Evolutionary conservation across 2,329 filamentous ascomycete genomes (phyloP).

Genomic region (Cordyceps farinosa): DNA sequence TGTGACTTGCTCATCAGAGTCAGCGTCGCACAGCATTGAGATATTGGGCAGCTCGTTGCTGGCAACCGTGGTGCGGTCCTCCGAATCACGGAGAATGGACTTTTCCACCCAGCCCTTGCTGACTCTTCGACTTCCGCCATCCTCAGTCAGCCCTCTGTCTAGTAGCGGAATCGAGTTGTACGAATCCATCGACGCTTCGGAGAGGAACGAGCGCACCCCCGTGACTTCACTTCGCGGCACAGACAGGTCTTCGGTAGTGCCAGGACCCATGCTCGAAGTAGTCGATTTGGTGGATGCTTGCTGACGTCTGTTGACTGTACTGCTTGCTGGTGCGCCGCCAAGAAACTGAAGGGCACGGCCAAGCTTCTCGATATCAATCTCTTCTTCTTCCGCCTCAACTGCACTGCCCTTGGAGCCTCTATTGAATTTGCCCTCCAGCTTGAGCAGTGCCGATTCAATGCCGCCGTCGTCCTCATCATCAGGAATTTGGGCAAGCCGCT

Average conservation of each 20-base stretch:
- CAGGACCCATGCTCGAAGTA: constrained; percentile 2
- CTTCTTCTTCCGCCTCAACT: constrained; percentile 18
- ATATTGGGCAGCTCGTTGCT: constrained; percentile 23
- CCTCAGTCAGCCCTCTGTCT: constrained; percentile 60
- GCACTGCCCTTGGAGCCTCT: constrained; percentile 40
- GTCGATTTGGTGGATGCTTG: not conserved
- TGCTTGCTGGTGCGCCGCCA: constrained; percentile 6
- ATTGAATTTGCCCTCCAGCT: constrained; percentile 83
- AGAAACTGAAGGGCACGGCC: constrained; percentile 15
- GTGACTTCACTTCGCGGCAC: constrained; percentile 6
- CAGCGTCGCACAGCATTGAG: not conserved
- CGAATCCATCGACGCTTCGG: constrained; percentile 65
- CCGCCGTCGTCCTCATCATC: constrained; percentile 80
- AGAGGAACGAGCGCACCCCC: constrained; percentile 45
- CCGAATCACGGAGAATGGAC: constrained; percentile 51
- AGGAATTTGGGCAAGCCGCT: constrained; percentile 81
- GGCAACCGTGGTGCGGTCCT: constrained; percentile 33
- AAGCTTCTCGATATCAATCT: constrained; percentile 21
- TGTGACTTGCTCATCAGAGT: constrained; percentile 15
- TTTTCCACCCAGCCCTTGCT: constrained; percentile 51
- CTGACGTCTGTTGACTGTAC: not conserved
- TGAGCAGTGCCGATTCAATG: constrained; percentile 86
- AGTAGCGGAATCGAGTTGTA: constrained; percentile 75
- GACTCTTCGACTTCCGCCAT: constrained; percentile 40
- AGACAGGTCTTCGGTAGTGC: not conserved